Evolutionary conservation across 768 basidiomycete species (phyloP), one percentile per base, ranked within the genome.

Genomic region (Chalciporus sphaerocephalus): DNA sequence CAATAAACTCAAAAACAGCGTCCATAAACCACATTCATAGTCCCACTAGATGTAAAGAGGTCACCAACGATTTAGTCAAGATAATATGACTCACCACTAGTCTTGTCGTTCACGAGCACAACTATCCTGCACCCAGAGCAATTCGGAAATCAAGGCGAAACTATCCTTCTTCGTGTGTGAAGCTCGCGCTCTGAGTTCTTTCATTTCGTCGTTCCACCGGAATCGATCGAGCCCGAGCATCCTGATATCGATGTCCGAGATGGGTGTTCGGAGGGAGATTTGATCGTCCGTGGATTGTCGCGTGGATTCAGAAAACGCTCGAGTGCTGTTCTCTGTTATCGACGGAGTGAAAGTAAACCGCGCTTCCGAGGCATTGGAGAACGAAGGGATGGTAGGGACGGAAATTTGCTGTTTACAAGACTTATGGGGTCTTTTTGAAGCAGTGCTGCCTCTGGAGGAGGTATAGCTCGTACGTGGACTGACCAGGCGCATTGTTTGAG

Each of bases 181-280:
- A 18, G 53, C 22, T 10, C 15, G 51, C 2, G 43, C 30, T 11
- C 37, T 53, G 5, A 42, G 23, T 16, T 58, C 61, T 17, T 47
- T 50, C 28, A 28, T 17, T 8, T 53, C 48, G 3, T 59, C 46
- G 24, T 36, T 48, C 57, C 54, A 64, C 18, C 24, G 38, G 27
- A 59, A 62, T 10, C 50, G 50, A 35, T 62, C 55, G 4, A 65
- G 60, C 32, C 60, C 56, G 6, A 62, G 42, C n/a, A 57, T 49
- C n/a, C 60, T 47, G 35, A 62, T 51, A 12, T 57, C 57, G 1
- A 50, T 42, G 0, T 58, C 51, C 16, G 49, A 53, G 12, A 41
- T 36, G 0, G 55, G 57, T 2, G 57, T 64, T 36, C 33, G 39
- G 44, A 61, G 23, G 10, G 47, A 52, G n/a, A 16, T 20, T 10